Evolutionary conservation across 352 stramenopile genomes (phyloP).

Genomic region (Phytophthora kernoviae): DNA sequence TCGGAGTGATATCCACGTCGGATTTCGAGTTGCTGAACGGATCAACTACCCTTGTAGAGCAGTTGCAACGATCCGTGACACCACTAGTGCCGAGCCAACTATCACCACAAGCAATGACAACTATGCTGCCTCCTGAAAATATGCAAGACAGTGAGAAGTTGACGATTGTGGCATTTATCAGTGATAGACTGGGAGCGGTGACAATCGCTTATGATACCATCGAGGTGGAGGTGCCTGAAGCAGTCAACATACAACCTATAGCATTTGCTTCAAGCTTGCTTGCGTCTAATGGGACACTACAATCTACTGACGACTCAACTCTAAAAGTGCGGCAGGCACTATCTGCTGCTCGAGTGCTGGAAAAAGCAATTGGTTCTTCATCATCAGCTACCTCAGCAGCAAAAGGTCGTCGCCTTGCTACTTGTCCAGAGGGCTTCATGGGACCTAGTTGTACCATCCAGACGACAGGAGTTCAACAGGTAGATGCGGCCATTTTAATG

Average conservation of each 20-base stretch:
- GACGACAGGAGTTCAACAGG: conserved; percentile 30
- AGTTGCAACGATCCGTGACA: conserved; percentile 35
- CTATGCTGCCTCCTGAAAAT: conserved; percentile 48
- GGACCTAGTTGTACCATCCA: conserved; percentile 47
- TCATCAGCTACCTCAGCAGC: conserved; percentile 1
- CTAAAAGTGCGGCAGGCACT: conserved; percentile 43
- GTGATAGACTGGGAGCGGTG: conserved; percentile 43
- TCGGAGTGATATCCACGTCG: conserved; percentile 47
- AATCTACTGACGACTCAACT: conserved; percentile 21
- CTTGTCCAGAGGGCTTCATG: conserved; percentile 43
- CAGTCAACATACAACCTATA: conserved; percentile 39
- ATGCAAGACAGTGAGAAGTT: conserved; percentile 37
- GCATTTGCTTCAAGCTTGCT: conserved; percentile 48
- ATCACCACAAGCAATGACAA: conserved; percentile 32
- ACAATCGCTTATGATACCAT: conserved; percentile 44
- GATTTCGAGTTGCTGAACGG: conserved; percentile 26
- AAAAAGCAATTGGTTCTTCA: conserved; percentile 38
- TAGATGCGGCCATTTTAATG: conserved; percentile 54
- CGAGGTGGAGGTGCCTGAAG: conserved; percentile 41
- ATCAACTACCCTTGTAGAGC: conserved; percentile 21
- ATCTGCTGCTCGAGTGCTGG: conserved; percentile 50
- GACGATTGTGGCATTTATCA: conserved; percentile 65
- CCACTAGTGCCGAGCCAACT: conserved; percentile 50
- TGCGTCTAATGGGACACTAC: conserved; percentile 6
- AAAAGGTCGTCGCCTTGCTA: conserved; percentile 16